A percentile compares a stretch with the other conserved stretches of the same genome.
These are phyloP conservation scores for Thuja plicata DNA, from an alignment of 83 land plant species.

Conservation along the genomic window DNA sequence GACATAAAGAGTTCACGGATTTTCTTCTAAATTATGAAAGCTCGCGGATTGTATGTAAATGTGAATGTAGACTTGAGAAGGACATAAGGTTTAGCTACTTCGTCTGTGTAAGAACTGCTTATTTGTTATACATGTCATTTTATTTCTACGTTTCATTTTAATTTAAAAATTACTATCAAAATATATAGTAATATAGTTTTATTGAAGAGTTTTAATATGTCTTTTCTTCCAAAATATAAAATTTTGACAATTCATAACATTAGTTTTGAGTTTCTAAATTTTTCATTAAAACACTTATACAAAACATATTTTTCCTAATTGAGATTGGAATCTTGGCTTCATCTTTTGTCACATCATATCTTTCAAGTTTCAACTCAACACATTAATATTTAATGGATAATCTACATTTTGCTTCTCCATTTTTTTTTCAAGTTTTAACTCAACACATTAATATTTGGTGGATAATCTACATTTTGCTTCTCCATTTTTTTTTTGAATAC, in stretches of 20 bases:
- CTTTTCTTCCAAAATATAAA: too few species aligned
- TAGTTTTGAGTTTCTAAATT: too few species aligned
- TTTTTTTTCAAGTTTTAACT: too few species aligned
- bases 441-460: neutral
- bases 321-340: too few species aligned
- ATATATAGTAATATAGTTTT: too few species aligned
- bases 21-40: neutral
- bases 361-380: neutral
- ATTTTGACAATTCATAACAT: too few species aligned
- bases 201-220: neutral
- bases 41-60: neutral
- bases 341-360: too few species aligned
- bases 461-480: neutral
- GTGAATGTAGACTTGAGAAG: slow-evolving; percentile 59
- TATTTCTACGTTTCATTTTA: neutral
- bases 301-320: too few species aligned
- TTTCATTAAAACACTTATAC: too few species aligned
- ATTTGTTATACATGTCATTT: neutral
- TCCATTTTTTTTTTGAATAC: too few species aligned
- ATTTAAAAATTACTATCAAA: neutral
- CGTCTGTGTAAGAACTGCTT: slow-evolving; percentile 35
- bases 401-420: neutral
- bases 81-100: slow-evolving; percentile 72
- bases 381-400: neutral
- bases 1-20: too few species aligned